Conservation (phyloP, 1,139 yeast species). For the Yamadazyma atlantica region DNA sequence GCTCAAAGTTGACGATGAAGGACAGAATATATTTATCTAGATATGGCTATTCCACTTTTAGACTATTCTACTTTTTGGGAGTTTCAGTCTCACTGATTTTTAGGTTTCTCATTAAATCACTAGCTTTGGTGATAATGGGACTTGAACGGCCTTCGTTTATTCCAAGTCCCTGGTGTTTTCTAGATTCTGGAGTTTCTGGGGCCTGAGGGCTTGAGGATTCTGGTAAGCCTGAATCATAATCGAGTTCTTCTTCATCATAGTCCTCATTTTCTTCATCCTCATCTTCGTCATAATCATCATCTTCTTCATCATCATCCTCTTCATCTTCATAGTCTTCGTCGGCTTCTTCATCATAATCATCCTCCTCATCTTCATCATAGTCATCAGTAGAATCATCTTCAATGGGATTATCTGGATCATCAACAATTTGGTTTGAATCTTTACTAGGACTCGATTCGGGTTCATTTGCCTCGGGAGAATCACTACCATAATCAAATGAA, state of each 20-base stretch:
- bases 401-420: neutral
- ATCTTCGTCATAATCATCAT: slow-evolving; percentile 29
- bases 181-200: neutral
- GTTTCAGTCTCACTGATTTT: neutral
- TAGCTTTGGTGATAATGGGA: slow-evolving; percentile 4
- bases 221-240: slow-evolving; percentile 14
- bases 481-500: slow-evolving; percentile 17
- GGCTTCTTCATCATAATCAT: slow-evolving; percentile 18
- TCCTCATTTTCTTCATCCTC: slow-evolving; percentile 27
- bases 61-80: neutral
- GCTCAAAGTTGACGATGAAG: no score
- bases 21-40: no score
- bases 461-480: neutral
- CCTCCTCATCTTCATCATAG: slow-evolving; percentile 14
- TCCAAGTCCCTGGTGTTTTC: neutral
- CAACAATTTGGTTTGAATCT: slow-evolving; percentile 6
- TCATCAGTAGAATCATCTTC: slow-evolving; percentile 11
- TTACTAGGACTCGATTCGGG: slow-evolving; percentile 5
- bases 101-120: slow-evolving; percentile 5
- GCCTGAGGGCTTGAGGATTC: neutral
- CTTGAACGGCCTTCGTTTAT: neutral
- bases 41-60: no score
- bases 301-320: slow-evolving; percentile 29
- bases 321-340: slow-evolving; percentile 27
- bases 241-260: slow-evolving; percentile 20